phyloP scores from a whole-genome alignment of 768 basidiomycete genomes.

The Suillus spraguei region DNA sequence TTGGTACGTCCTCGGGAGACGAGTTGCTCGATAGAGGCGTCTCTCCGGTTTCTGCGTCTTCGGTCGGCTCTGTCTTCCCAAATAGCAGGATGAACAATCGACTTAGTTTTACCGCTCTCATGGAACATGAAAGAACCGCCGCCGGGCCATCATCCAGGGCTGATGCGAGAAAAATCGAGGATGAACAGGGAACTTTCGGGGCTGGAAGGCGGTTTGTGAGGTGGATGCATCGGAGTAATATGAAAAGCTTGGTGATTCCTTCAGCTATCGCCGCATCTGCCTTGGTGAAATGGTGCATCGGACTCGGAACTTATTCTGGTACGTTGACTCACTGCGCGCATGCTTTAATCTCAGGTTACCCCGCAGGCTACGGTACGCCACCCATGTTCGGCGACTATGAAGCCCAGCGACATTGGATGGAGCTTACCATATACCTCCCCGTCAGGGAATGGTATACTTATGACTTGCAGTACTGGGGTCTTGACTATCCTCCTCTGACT shows the following conservation, averaged over 20 bases:
- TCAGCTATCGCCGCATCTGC: constrained; percentile 52
- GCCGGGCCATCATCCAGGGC: constrained; percentile 17
- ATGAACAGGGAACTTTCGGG: constrained; percentile 31
- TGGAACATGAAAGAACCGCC: constrained; percentile 34
- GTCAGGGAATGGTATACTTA: constrained; percentile 83
- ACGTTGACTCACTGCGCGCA: constrained; percentile 26
- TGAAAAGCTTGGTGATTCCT: constrained; percentile 64
- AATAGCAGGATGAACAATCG: constrained; percentile 19
- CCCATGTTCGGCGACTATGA: constrained; percentile 94
- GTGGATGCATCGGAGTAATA: constrained; percentile 76
- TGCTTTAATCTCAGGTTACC: neutral
- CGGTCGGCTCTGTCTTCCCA: constrained; percentile 28
- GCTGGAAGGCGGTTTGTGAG: constrained; percentile 68
- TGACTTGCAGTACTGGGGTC: constrained; percentile 89
- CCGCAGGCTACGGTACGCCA: constrained; percentile 63
- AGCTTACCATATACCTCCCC: constrained; percentile 80
- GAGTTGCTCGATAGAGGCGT: constrained; percentile 40
- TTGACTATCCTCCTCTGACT: constrained; percentile 94
- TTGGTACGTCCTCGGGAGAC: constrained; percentile 45
- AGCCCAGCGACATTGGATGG: constrained; percentile 96
- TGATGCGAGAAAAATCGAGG: constrained; percentile 18
- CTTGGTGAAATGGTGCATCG: constrained; percentile 68
- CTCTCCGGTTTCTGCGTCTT: constrained; percentile 32
- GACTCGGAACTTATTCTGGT: constrained; percentile 86
- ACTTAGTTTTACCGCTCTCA: constrained; percentile 47